Percentiles rank a stretch among this genome's conserved stretches.
Conservation (phyloP, 2,329 filamentous ascomycete species). For the Chrysosporium keratinophilum region DNA sequence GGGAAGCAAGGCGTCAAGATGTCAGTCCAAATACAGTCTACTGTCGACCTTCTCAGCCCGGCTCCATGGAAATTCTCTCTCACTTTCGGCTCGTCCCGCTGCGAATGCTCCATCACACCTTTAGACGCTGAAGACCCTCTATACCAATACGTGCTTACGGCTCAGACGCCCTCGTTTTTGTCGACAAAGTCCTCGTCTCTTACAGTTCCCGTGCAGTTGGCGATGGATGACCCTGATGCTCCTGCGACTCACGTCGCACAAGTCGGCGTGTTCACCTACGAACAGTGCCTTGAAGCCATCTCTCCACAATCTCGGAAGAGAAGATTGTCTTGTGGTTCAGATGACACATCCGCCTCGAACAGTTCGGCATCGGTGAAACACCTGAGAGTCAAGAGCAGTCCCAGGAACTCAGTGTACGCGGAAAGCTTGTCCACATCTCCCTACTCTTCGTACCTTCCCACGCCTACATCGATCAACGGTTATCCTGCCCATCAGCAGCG, state of each 20-base stretch:
- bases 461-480: conserved; percentile 34
- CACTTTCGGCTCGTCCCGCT: conserved; percentile 68
- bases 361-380: conserved; percentile 42
- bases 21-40: conserved; percentile 61
- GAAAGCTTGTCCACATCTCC: conserved; percentile 39
- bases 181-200: conserved; percentile 46
- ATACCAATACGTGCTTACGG: conserved; percentile 61
- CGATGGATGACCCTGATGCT: conserved; percentile 49
- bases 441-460: conserved; percentile 44
- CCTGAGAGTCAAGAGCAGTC: conserved; percentile 37
- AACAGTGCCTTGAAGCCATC: conserved; percentile 36
- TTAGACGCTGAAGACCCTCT: conserved; percentile 46
- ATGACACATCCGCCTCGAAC: conserved; percentile 38
- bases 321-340: conserved; percentile 45
- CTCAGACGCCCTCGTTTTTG: conserved; percentile 59
- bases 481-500: conserved; percentile 32
- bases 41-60: conserved; percentile 60
- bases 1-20: conserved; percentile 62
- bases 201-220: conserved; percentile 49
- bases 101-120: conserved; percentile 56
- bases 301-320: conserved; percentile 44
- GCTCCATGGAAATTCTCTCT: conserved; percentile 48
- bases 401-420: conserved; percentile 43
- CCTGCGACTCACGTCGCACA: conserved; percentile 42
- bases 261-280: conserved; percentile 54